Base-by-base conservation (phyloP, 2,329 filamentous ascomycete genomes). In the Davidsoniella neocaledoniae region DNA sequence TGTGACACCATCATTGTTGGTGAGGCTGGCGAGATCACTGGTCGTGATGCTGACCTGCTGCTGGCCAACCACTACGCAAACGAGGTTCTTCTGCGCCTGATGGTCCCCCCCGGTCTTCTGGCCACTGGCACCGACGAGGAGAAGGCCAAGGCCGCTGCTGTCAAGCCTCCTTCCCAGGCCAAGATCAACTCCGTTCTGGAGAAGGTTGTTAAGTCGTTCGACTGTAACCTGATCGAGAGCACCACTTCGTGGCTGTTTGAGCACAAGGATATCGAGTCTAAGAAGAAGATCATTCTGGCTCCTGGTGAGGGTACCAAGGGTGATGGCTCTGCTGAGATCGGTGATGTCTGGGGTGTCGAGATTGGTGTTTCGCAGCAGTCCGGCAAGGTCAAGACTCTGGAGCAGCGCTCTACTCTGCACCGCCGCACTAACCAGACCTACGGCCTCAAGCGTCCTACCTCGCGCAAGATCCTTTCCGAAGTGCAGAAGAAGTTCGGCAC, bases 301-400 rank as follows among this genome's bases (percentile, higher is more conserved):
- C 84, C 87, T 33, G 77, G 80, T 47, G 87, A 95, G 60, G 86
- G 86, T 56, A 79, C 83, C 62, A 93, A 87, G 71, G 90, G 90
- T 51, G 91, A 98, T 54, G 91, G 91, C 61, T 67, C 79, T 52
- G 84, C 91, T 52, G 90, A 93, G 61, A 70, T 94, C 51, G 83
- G 86, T 57, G 91, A 98, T 64, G 88, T 94, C 54, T 98, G 91
- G 91, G 91, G 91, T 66, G 86, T 98, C 50, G 91, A 98, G 74
- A 79, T 95, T 63, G 90, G 90, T 58, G 78, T 98, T 62, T 91
- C 84, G 67, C 71, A 91, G 59, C 88, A 88, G 56, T 81, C 79
- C 55, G 91, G 91, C 64, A 98, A 98, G 74, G 83, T 94, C 67
- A 98, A 96, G 81, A 81, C 73, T 58, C 73, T 94, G 54, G 79